Conservation (phyloP, 106 monocot genomes). For the Xerophyta viscosa region DNA sequence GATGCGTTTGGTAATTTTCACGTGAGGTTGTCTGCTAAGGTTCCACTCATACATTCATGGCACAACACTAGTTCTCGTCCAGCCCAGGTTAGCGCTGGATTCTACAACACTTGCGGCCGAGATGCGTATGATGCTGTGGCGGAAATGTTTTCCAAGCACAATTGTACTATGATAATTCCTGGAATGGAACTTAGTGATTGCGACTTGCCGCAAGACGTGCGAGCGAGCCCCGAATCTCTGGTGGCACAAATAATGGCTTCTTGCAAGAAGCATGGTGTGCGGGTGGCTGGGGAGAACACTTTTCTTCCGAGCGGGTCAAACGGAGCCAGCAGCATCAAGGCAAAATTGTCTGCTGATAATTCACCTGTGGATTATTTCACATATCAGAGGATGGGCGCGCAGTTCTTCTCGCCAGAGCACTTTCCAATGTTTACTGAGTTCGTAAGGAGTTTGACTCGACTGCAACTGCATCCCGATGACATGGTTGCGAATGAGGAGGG, state of each 20-base stretch:
- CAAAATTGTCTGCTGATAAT: constrained; percentile 4
- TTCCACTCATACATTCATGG: constrained; percentile 54
- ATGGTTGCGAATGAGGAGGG: too few relatives aligned
- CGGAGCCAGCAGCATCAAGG: constrained; percentile 30
- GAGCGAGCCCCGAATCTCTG: constrained; percentile 36
- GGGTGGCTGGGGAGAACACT: constrained; percentile 54
- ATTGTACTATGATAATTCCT: constrained; percentile 27
- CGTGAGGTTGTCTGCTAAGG: constrained; percentile 35
- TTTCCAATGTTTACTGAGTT: constrained; percentile 42
- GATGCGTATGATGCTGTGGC: constrained; percentile 54
- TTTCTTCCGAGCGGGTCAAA: not conserved
- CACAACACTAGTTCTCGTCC: constrained; percentile 34
- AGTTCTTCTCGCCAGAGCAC: constrained; percentile 59
- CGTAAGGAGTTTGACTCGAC: too few relatives aligned
- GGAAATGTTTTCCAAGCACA: constrained; percentile 31
- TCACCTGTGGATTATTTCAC: constrained; percentile 14
- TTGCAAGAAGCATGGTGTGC: constrained; percentile 33
- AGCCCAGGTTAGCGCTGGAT: constrained; percentile 53
- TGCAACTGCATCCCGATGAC: too few relatives aligned
- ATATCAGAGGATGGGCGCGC: constrained; percentile 52
- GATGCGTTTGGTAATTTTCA: constrained; percentile 24
- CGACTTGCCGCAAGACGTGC: constrained; percentile 12
- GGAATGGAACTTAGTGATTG: constrained; percentile 34
- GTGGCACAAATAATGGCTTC: constrained; percentile 37
- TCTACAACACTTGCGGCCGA: constrained; percentile 27